Evolutionary conservation across 2,329 filamentous ascomycete genomes (phyloP).

Genomic region (Claviceps sp.): DNA sequence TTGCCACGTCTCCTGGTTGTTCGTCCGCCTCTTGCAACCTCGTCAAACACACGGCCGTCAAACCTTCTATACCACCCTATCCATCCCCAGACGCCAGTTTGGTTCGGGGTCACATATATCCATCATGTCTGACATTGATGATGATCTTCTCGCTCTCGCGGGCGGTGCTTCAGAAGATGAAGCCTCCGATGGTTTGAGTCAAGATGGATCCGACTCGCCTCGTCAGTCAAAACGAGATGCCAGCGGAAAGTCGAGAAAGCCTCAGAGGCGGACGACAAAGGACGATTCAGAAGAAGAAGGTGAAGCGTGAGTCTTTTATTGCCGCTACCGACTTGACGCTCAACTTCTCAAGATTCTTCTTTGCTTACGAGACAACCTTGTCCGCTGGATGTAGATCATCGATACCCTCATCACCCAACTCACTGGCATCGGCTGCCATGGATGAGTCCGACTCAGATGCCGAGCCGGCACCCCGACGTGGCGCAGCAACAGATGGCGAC

Average conservation of each 20-base stretch:
- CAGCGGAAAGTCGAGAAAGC: slow-evolving; percentile 28
- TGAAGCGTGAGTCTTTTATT: slow-evolving; percentile 24
- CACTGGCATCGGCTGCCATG: slow-evolving; percentile 74
- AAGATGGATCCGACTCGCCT: slow-evolving; percentile 41
- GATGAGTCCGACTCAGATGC: slow-evolving; percentile 65
- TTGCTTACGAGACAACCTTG: slow-evolving; percentile 5
- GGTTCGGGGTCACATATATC: background rate
- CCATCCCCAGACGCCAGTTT: background rate
- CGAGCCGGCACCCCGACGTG: slow-evolving; percentile 25
- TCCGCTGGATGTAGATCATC: slow-evolving; percentile 43
- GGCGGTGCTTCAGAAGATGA: slow-evolving; percentile 60
- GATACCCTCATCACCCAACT: slow-evolving; percentile 54
- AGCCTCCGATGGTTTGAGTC: slow-evolving; percentile 37
- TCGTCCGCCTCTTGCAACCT: background rate
- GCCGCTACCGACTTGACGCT: background rate
- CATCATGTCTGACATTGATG: slow-evolving; percentile 79
- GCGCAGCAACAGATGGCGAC: slow-evolving; percentile 36
- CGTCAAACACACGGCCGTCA: background rate
- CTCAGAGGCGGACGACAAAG: slow-evolving; percentile 30
- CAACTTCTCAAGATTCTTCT: too few relatives aligned
- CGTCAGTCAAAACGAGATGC: slow-evolving; percentile 22
- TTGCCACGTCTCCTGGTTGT: background rate
- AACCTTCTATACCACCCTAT: background rate
- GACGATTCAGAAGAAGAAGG: slow-evolving; percentile 51
- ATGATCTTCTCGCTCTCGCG: slow-evolving; percentile 84